Evolutionary conservation across 345 rosid species (phyloP).

Genomic region (Citropsis articulata): DNA sequence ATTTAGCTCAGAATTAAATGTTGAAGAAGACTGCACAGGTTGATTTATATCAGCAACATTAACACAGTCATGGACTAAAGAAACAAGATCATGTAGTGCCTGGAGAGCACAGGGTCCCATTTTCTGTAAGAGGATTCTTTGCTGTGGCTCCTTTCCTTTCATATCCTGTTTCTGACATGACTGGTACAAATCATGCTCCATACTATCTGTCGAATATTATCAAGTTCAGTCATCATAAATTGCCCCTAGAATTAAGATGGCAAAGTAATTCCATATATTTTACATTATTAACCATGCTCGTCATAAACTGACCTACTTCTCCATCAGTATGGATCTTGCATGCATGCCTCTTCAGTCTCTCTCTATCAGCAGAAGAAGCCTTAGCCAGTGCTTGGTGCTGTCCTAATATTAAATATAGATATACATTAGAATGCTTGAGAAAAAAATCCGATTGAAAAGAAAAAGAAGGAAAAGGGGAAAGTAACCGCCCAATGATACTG

Average conservation of each 20-base stretch:
- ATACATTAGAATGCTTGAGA: slow-evolving; percentile 1
- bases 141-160: slow-evolving; percentile 27
- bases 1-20: slow-evolving; percentile 26
- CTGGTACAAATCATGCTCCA: slow-evolving; percentile 22
- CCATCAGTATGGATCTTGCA: slow-evolving; percentile 14
- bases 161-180: slow-evolving; percentile 27
- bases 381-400: slow-evolving; percentile 40
- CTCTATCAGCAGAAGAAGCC: slow-evolving; percentile 22
- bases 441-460: background rate
- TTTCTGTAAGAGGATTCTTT: slow-evolving; percentile 34
- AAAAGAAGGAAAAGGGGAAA: background rate
- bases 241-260: slow-evolving; percentile 2
- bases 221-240: slow-evolving; percentile 18
- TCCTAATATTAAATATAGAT: slow-evolving; percentile 25
- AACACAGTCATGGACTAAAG: slow-evolving; percentile 67
- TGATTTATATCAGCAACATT: slow-evolving; percentile 40
- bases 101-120: slow-evolving; percentile 47
- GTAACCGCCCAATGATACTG: slow-evolving; percentile 2
- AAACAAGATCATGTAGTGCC: slow-evolving; percentile 69
- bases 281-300: slow-evolving; percentile 8
- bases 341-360: slow-evolving; percentile 25
- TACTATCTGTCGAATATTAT: slow-evolving; percentile 27
- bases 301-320: slow-evolving; percentile 34
- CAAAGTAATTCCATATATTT: background rate
- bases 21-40: slow-evolving; percentile 28